Conservation (phyloP, 1,139 yeast species). For the Arxiozyma telluris region DNA sequence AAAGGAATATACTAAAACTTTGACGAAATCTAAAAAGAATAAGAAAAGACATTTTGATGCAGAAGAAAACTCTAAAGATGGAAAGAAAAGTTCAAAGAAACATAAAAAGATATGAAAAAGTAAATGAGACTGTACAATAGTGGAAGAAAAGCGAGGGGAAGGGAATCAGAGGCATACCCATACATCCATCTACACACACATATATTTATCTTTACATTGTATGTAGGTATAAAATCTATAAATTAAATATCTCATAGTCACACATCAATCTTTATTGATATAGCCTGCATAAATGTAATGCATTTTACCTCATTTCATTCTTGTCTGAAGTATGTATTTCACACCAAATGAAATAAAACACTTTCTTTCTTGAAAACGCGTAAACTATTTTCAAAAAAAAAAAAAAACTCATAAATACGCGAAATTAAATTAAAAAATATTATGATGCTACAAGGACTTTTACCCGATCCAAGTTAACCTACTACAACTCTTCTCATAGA, state of each 20-base stretch:
- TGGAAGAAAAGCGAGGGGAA: not conserved
- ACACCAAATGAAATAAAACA: no score
- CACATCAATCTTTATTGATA: not conserved
- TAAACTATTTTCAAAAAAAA: not conserved
- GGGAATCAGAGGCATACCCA: not conserved
- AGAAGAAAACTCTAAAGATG: not conserved
- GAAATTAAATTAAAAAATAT: not conserved
- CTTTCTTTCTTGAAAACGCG: not conserved
- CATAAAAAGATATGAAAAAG: slow-evolving; percentile 1
- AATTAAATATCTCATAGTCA: not conserved
- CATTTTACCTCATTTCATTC: not conserved
- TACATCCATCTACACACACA: not conserved
- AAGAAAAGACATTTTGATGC: slow-evolving; percentile 16
- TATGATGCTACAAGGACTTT: not conserved
- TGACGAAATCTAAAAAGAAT: slow-evolving; percentile 17
- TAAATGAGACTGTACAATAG: not conserved
- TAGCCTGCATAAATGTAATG: not conserved
- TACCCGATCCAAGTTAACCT: not conserved
- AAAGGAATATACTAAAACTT: slow-evolving; percentile 34
- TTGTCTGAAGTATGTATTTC: not conserved
- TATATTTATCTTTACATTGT: not conserved
- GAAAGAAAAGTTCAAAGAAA: slow-evolving; percentile 1
- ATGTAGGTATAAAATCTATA: not conserved
- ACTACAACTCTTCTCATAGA: not conserved
- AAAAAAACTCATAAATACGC: not conserved